Percentiles rank a stretch among this genome's conserved stretches.
Conservation (phyloP, 768 basidiomycete species). For the Trametes punicea region DNA sequence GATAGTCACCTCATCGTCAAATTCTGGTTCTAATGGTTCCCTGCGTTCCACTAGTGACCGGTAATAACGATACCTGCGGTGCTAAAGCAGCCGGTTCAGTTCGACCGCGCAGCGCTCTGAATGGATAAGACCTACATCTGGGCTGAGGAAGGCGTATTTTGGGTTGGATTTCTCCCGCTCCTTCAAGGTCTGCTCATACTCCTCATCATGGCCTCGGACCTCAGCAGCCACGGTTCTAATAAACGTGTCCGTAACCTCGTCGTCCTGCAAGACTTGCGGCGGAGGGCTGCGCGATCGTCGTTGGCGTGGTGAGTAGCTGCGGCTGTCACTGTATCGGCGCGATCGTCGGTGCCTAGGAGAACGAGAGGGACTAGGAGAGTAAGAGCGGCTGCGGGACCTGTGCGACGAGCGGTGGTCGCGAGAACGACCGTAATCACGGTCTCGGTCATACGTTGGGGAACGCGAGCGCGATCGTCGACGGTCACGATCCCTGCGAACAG, state of each 20-base stretch:
- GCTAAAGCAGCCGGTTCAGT: conserved; percentile 38
- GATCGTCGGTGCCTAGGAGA: conserved; percentile 33
- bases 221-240: conserved; percentile 84
- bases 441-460: conserved; percentile 38
- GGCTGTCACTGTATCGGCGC: conserved; percentile 40
- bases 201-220: conserved; percentile 74
- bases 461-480: conserved; percentile 45
- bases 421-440: conserved; percentile 30
- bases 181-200: conserved; percentile 71
- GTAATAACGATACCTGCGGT: conserved; percentile 70
- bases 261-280: conserved; percentile 46
- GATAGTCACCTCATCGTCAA: conserved; percentile 69
- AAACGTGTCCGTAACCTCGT: conserved; percentile 78
- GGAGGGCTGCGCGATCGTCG: conserved; percentile 33
- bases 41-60: conserved; percentile 62
- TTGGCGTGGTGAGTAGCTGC: conserved; percentile 47
- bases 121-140: conserved; percentile 41
- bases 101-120: background rate
- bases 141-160: conserved; percentile 74
- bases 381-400: conserved; percentile 38
- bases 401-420: conserved; percentile 34
- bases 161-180: conserved; percentile 78
- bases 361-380: conserved; percentile 28
- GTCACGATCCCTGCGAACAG: conserved; percentile 30
- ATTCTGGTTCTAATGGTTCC: conserved; percentile 57